phyloP scores from a whole-genome alignment of 2,329 filamentous ascomycete species.

The Alternaria tenuissima region DNA sequence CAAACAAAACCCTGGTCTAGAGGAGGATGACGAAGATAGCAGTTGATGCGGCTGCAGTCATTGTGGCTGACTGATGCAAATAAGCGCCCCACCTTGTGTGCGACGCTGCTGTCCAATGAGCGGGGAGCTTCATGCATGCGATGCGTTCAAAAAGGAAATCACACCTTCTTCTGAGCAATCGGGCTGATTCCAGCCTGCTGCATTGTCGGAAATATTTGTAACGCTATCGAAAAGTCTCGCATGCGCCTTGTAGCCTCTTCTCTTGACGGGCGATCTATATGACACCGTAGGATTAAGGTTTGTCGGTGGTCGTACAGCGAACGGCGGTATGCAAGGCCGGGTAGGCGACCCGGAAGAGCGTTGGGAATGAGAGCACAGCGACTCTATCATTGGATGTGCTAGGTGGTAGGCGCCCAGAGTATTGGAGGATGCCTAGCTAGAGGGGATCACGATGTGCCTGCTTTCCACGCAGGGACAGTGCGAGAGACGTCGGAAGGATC shows the following conservation, averaged over 20 bases:
- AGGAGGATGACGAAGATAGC: conserved; percentile 1
- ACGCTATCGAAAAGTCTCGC: conserved; percentile 1
- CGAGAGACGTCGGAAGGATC: not conserved
- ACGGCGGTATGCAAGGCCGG: conserved; percentile 2
- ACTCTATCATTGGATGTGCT: not conserved
- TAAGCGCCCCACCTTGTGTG: conserved; percentile 13
- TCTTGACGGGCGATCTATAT: not conserved
- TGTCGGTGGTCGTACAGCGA: not conserved
- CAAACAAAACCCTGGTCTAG: not conserved
- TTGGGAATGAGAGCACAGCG: not conserved
- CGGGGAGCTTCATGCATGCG: conserved; percentile 4
- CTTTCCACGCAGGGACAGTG: not conserved
- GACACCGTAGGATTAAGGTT: conserved; percentile 1
- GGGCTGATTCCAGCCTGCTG: conserved; percentile 1
- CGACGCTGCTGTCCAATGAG: conserved; percentile 7
- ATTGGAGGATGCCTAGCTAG: not conserved
- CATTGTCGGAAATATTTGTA: conserved; percentile 3
- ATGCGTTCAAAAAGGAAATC: conserved; percentile 2
- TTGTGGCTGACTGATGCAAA: conserved; percentile 11
- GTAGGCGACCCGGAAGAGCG: not conserved
- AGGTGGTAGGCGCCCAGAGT: not conserved
- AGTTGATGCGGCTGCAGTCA: conserved; percentile 12
- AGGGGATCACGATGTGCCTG: not conserved
- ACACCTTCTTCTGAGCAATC: conserved; percentile 12
- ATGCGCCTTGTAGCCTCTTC: conserved; percentile 1